These are phyloP conservation scores for Geoglossum glabrum DNA, from an alignment of 495 filamentous ascomycete species.

Conservation along the genomic window DNA sequence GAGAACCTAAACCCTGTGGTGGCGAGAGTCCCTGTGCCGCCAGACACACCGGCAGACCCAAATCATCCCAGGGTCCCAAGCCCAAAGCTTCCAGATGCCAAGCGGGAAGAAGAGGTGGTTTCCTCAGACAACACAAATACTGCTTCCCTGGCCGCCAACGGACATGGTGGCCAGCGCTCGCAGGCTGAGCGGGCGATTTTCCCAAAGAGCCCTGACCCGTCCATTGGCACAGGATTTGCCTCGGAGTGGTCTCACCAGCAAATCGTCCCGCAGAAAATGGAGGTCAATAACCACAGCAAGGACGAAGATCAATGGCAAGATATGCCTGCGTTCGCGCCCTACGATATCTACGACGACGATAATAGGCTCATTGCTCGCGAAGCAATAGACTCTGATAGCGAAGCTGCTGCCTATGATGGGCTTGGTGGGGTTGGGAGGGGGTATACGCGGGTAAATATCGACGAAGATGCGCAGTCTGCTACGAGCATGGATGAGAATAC, in stretches of 20 bases:
- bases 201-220: not conserved
- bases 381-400: conserved; percentile 46
- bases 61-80: not conserved
- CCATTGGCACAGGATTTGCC: conserved; percentile 15
- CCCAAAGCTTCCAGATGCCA: not conserved
- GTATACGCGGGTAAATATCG: conserved; percentile 79
- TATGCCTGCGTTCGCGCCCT: conserved; percentile 83
- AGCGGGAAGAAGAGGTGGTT: not conserved
- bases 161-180: not conserved
- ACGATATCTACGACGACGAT: conserved; percentile 90
- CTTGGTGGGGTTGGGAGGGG: conserved; percentile 81
- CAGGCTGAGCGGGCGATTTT: not conserved
- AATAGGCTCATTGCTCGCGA: conserved; percentile 69
- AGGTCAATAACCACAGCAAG: conserved; percentile 26
- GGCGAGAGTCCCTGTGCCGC: not conserved
- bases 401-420: conserved; percentile 48
- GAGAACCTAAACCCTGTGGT: not conserved
- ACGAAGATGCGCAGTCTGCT: conserved; percentile 82
- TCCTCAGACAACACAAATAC: not conserved
- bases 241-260: conserved; percentile 92
- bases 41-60: not conserved
- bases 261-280: conserved; percentile 31
- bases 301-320: conserved; percentile 61
- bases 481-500: conserved; percentile 98
- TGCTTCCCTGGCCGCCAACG: not conserved